These are phyloP conservation scores for Tanacetum coccineum DNA, from an alignment of 129 eudicot genomes.

Conservation along the genomic window DNA sequence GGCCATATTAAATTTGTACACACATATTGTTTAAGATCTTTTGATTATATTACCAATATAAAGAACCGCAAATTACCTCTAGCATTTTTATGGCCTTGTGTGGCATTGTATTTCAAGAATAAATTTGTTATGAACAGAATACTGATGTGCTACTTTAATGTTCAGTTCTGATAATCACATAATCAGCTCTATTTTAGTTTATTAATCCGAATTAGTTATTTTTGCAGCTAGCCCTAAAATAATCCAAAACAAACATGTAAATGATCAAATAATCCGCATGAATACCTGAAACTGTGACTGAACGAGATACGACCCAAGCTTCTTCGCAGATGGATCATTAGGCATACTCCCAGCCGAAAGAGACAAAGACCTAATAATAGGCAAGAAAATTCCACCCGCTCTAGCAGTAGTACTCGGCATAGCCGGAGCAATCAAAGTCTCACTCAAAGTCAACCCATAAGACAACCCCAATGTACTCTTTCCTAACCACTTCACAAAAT, in stretches of 20 bases:
- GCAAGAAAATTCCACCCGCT: slow-evolving; percentile 92
- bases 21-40: too few species aligned
- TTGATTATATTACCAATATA: too few species aligned
- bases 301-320: slow-evolving; percentile 73
- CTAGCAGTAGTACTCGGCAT: slow-evolving; percentile 97
- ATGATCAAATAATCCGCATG: not conserved
- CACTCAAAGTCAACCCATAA: slow-evolving; percentile 82
- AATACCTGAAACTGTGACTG: slow-evolving; percentile 85
- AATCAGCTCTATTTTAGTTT: too few species aligned
- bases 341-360: slow-evolving; percentile 80
- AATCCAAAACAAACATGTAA: not conserved
- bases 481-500: slow-evolving; percentile 83
- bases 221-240: too few species aligned
- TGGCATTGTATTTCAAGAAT: too few species aligned
- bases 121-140: too few species aligned
- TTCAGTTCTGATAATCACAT: too few species aligned
- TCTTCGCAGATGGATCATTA: slow-evolving; percentile 55
- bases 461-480: slow-evolving; percentile 87
- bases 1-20: not conserved
- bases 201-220: not conserved
- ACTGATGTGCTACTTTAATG: too few species aligned
- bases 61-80: too few species aligned
- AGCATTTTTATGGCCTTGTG: too few species aligned
- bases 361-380: slow-evolving; percentile 76
- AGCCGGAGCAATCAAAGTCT: slow-evolving; percentile 89